Base-by-base conservation (phyloP, 2,329 filamentous ascomycete species). In the Tolypocladium sp. region DNA sequence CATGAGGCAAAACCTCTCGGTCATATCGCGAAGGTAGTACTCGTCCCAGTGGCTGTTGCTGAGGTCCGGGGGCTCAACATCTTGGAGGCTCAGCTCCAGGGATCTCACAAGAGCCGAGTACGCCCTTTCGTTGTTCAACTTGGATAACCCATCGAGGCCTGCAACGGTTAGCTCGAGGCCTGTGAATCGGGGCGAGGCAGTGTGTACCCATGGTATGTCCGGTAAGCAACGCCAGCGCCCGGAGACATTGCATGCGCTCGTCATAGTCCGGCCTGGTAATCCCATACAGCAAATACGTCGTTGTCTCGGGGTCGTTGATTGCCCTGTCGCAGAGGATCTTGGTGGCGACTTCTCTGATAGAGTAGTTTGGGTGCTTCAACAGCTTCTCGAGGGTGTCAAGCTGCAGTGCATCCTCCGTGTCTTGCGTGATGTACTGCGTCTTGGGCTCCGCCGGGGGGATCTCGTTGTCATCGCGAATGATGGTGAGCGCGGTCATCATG, bases 361-460 rank as follows among this genome's bases (percentile, higher is more conserved):
- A 82, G 67, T 84, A 87, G 71, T 87, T 93, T 61, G 88, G 88
- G 70, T 89, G 89, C 57, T 82, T 78, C 15, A 89, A 76, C 4
- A 92, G 79, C 63, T 84, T 88, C 57, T 85, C 78, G 12, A 92
- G 77, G 0, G 89, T 92, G 49, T 81, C 78, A 13, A 85, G 68
- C 60, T 85, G 82, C 49, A 92, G 77, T 2, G 87, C 82, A 68
- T 91, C 88, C 67, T 92, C 88, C 2, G 87, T 90, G 30, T 88
- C 85, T 70, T 91, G 86, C 17, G 85, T 89, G 63, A 91, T 89
- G 69, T 90, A 89, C 64, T 87, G 83, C 56, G 88, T 83, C 69
- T 88, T 87, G 41, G 85, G 85, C 61, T 85, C 82, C 42, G 77
- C 69, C 41, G 84, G 81, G 61, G 84, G 84, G 67, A 94, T 83